These are phyloP conservation scores for Pseudotsuga menziesii DNA, from an alignment of 75 land plant genomes.

Conservation along the genomic window DNA sequence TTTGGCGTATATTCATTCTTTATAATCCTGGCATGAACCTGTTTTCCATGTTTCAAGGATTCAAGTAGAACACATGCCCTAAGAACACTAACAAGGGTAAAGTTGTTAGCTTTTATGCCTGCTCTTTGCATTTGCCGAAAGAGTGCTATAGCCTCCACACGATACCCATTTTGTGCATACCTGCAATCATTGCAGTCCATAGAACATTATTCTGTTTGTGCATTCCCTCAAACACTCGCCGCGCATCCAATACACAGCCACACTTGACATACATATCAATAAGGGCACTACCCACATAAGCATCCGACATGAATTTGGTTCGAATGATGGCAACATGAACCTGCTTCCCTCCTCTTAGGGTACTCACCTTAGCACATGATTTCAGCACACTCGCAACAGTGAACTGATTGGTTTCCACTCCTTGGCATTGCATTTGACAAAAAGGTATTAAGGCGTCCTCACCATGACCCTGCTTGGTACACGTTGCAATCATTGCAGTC, in stretches of 20 bases:
- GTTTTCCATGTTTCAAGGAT: slow-evolving; percentile 36
- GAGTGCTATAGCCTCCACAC: slow-evolving; percentile 34
- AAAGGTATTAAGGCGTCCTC: no score
- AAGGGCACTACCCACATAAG: slow-evolving; percentile 43
- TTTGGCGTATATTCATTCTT: slow-evolving; percentile 33
- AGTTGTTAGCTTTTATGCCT: slow-evolving; percentile 15
- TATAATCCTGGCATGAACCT: slow-evolving; percentile 43
- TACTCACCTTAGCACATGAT: slow-evolving; percentile 49
- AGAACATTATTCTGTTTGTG: slow-evolving; percentile 32
- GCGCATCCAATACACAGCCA: slow-evolving; percentile 44
- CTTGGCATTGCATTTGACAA: no score
- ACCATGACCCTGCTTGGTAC: no score
- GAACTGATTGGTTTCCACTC: no score
- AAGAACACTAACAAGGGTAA: slow-evolving; percentile 22
- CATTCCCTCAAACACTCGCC: slow-evolving; percentile 35
- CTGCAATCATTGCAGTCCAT: slow-evolving; percentile 63
- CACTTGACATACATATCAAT: slow-evolving; percentile 71
- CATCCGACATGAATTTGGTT: slow-evolving; percentile 26
- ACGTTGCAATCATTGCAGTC: no score
- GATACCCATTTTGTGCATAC: slow-evolving; percentile 53
- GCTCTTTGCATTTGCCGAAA: slow-evolving; percentile 35
- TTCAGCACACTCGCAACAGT: no score
- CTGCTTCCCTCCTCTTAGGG: slow-evolving; percentile 44
- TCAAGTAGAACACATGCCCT: slow-evolving; percentile 47
- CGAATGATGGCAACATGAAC: slow-evolving; percentile 42